Evolutionary conservation across 805 yeast species (phyloP).

Genomic region (Maudiozyma pseudohumilis): DNA sequence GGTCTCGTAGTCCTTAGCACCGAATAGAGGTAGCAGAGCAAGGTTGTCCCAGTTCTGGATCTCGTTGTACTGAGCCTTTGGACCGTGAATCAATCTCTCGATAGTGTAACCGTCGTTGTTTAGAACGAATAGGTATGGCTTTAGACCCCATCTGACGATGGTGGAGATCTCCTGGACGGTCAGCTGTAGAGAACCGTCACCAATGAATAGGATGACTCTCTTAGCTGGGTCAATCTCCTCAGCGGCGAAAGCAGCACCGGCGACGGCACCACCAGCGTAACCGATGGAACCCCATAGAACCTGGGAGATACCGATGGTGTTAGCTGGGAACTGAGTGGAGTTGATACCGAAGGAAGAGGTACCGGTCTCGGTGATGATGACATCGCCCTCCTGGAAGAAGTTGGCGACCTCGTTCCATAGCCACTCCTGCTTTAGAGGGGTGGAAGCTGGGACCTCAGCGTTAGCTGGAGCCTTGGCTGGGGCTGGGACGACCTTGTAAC

Average conservation of each 20-base stretch:
- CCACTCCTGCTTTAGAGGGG: conserved; percentile 2
- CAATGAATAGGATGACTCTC: conserved; percentile 2
- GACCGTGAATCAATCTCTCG: conserved; percentile 2
- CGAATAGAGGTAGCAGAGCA: not conserved
- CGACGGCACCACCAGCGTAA: conserved; percentile 1
- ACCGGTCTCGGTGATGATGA: conserved; percentile 2
- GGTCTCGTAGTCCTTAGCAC: conserved; percentile 3
- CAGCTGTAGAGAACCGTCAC: conserved; percentile 3
- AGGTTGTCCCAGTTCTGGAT: conserved; percentile 2
- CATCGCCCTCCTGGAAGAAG: conserved; percentile 2
- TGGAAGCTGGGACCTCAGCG: not conserved
- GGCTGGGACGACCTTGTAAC: conserved; percentile 1
- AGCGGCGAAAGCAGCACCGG: conserved; percentile 2
- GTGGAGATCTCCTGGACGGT: conserved; percentile 3
- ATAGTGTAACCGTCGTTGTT: conserved; percentile 2
- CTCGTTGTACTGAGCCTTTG: conserved; percentile 2
- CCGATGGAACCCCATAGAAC: conserved; percentile 3
- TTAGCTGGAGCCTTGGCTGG: conserved; percentile 2
- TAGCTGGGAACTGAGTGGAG: not conserved
- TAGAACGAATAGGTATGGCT: conserved; percentile 2
- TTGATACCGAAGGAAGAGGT: conserved; percentile 3
- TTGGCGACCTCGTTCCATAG: conserved; percentile 1
- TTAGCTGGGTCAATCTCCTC: not conserved
- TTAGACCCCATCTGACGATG: conserved; percentile 1
- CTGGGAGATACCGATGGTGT: conserved; percentile 2